A percentile compares a stretch with the other conserved stretches of the same genome.
These are phyloP conservation scores for Alternaria incomplexa DNA, from an alignment of 2,329 filamentous ascomycete genomes.

Conservation along the genomic window DNA sequence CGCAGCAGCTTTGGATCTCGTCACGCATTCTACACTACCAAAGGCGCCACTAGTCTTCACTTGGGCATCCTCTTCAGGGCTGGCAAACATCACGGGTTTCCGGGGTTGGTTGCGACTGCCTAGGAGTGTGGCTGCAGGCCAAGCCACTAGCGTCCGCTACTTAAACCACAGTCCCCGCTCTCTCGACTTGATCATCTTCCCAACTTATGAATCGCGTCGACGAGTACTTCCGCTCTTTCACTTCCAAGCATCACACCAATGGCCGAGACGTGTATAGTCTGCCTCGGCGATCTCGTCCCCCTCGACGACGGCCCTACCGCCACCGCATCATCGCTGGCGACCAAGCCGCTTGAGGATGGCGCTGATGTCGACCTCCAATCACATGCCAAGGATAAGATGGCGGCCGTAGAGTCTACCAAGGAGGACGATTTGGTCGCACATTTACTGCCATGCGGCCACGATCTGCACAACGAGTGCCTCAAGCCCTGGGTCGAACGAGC, in stretches of 20 bases:
- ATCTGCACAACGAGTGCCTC: conserved; percentile 90
- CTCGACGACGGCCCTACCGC: conserved; percentile 54
- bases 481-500: conserved; percentile 95
- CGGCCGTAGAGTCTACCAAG: conserved; percentile 38
- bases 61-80: conserved; percentile 2
- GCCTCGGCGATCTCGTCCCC: conserved; percentile 71
- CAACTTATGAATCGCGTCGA: conserved; percentile 45
- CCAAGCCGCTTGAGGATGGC: conserved; percentile 34
- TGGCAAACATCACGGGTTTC: conserved; percentile 18
- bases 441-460: conserved; percentile 80
- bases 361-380: conserved; percentile 30
- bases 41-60: conserved; percentile 6
- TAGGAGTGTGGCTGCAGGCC: conserved; percentile 24
- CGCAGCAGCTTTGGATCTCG: conserved; percentile 2
- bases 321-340: conserved; percentile 33
- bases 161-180: conserved; percentile 33
- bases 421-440: conserved; percentile 65
- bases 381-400: conserved; percentile 19
- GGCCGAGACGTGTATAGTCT: conserved; percentile 75
- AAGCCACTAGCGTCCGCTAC: conserved; percentile 28
- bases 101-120: conserved; percentile 28
- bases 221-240: conserved; percentile 26
- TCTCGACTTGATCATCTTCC: conserved; percentile 38
- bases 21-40: conserved; percentile 4
- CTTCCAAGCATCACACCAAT: conserved; percentile 48